Base-by-base conservation (phyloP, 1,284 basidiomycete genomes). In the Pseudozyma tsukubaensis region DNA sequence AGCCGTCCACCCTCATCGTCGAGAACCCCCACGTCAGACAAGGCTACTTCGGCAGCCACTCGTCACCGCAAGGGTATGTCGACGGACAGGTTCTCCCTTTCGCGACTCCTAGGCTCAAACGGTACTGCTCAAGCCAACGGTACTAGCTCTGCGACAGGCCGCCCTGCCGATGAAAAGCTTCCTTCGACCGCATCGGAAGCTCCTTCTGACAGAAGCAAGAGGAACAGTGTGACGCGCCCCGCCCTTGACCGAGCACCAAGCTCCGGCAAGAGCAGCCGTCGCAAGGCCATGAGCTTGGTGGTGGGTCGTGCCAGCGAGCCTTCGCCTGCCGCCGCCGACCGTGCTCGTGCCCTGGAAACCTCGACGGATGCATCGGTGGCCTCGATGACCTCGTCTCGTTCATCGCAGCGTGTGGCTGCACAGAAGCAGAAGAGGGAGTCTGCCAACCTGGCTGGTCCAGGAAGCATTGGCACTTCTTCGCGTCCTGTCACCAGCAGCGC, bases 21-120 rank as follows among this genome's bases (percentile, higher is more conserved):
- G 40, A 54, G 65, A 35, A 44, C 50, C 4, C 40, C 40, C 34
- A 47, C 56, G 13, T 34, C 51, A 12, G 56, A 59, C 51, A 58
- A 62, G 42, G 29, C 63, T 53, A 16, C 72, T 2, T 44, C 63
- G 16, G 34, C 67, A 9, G 50, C 52, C 11, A 39, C 70, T 10
- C 74, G 78, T 35, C 80, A 81, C 50, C 70, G 78, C 57, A 81
- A 79, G 53, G 78, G 80, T 53, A 68, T 81, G 76, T 81, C 80
- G 36, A 80, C 78, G 14, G 80, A 81, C 65, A 79, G 79, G 47
- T 79, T 73, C 49, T 81, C 76, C 72, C 63, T 82, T 35, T 67
- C 77, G 18, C 68, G 78, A 9, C 60, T 81, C 13, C 49, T 81
- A 35, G 67, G 77, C 54, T 55, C 72, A 32, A 60, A 57, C 34